Base-by-base conservation (phyloP, 257 asterid species). In the Jacaranda mimosifolia region DNA sequence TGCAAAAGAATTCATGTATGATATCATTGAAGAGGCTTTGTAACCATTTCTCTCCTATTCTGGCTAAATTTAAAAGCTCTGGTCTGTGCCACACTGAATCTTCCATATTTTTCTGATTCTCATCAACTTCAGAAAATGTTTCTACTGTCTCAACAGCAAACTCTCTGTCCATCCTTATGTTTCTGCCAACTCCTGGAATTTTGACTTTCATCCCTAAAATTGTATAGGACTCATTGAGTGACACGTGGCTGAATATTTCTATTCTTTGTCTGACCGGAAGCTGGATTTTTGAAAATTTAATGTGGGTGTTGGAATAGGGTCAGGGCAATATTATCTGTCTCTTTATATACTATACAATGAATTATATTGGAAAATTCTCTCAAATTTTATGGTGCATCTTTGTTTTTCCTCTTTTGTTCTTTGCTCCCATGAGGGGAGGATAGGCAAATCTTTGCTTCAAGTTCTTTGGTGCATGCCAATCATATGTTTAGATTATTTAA, bases 401-500 rank as follows among this genome's bases (percentile, higher is more conserved):
- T 67, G 55, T 10, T 66, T 66, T 21, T 6, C n/a, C 14, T 13
- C 32, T 67, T 43, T 45, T 58, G 6, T 19, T 18, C 38, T 58
- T 56, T 19, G 64, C 36, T 70, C 9, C 5, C 9, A 65, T 19
- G 43, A 32, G 51, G 52, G 36, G 57, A 43, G 67, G 76, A 38
- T 52, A 15, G 52, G 63, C 52, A 43, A 59, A 51, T 67, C 46
- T 68, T 74, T 14, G 72, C 74, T 67, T 68, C 46, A 49, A 49
- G 68, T 70, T 75, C 65, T 56, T 21, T 43, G 7, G 57, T 46
- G 56, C 73, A 66, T 57, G 70, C 58, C 62, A 64, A 60, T 77
- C 63, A 48, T 78, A 42, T 42, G 46, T 42, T 9, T 42, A 42
- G 9, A 5, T 9, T 42, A 26, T 26, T 9, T 42, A 42, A 42